A percentile compares a stretch with the other conserved stretches of the same genome.
Conservation (phyloP, 345 rosid species). For the Pseudoturritis turrita region DNA sequence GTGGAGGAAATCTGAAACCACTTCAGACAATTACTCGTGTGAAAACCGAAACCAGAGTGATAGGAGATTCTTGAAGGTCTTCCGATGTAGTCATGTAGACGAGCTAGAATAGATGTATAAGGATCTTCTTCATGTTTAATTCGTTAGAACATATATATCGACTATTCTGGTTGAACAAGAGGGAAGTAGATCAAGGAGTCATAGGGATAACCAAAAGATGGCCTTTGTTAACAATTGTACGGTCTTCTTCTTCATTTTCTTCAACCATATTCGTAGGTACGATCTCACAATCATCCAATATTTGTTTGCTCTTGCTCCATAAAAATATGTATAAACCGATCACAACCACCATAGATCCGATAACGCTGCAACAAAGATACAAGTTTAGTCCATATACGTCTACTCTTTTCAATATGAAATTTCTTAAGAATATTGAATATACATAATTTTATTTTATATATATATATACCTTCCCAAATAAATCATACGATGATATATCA, state of each 20-base stretch:
- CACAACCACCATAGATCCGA: conserved; percentile 30
- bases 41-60: no score
- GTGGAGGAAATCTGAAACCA: no score
- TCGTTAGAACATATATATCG: background rate
- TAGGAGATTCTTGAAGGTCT: no score
- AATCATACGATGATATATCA: conserved; percentile 22
- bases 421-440: no score
- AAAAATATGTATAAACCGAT: conserved; percentile 29
- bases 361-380: conserved; percentile 1
- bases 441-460: no score
- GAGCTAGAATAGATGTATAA: no score
- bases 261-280: conserved; percentile 15
- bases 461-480: conserved; percentile 27
- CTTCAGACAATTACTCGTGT: no score
- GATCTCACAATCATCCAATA: background rate
- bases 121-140: background rate
- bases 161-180: no score
- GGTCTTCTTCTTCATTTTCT: conserved; percentile 20
- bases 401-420: no score
- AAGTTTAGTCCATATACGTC: no score
- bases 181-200: conserved; percentile 30
- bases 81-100: no score
- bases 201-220: conserved; percentile 25
- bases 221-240: background rate
- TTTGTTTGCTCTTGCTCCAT: conserved; percentile 31